phyloP scores from a whole-genome alignment of 2,329 filamentous ascomycete species.

The Neofusicoccum laricinum region DNA sequence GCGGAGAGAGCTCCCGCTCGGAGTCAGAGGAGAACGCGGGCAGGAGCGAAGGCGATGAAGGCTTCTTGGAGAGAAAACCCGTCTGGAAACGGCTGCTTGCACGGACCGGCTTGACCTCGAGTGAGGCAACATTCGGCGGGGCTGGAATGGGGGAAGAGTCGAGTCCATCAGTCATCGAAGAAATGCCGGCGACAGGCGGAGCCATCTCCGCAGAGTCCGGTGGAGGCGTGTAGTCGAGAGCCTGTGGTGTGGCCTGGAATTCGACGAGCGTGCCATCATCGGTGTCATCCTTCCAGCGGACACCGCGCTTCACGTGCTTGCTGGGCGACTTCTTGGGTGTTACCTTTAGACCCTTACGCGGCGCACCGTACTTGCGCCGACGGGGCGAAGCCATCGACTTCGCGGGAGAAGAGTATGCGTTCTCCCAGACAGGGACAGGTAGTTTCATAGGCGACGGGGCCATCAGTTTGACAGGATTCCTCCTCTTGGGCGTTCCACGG shows the following conservation, averaged over 20 bases:
- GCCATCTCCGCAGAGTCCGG: constrained; percentile 54
- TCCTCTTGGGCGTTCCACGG: constrained; percentile 73
- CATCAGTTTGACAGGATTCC: constrained; percentile 49
- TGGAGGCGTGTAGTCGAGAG: constrained; percentile 54
- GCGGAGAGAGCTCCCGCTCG: constrained; percentile 40
- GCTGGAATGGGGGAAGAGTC: constrained; percentile 58
- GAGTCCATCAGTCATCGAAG: background rate
- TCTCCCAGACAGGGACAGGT: constrained; percentile 22
- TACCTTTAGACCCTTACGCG: constrained; percentile 64
- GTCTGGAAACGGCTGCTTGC: constrained; percentile 75
- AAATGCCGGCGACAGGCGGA: constrained; percentile 38
- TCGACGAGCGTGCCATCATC: constrained; percentile 83
- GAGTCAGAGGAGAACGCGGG: constrained; percentile 59
- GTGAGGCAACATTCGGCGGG: constrained; percentile 53
- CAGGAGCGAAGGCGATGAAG: constrained; percentile 58
- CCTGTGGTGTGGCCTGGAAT: constrained; percentile 86
- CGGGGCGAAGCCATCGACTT: constrained; percentile 68
- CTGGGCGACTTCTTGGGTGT: constrained; percentile 71
- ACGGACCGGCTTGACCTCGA: constrained; percentile 53
- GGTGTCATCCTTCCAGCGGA: constrained; percentile 90
- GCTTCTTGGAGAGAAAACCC: constrained; percentile 73
- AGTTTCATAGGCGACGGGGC: constrained; percentile 48
- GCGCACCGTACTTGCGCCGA: constrained; percentile 63
- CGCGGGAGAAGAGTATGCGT: constrained; percentile 57
- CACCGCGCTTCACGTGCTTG: constrained; percentile 64